Conservation (phyloP, 2,329 filamentous ascomycete species). For the Neofusicoccum parvum region DNA sequence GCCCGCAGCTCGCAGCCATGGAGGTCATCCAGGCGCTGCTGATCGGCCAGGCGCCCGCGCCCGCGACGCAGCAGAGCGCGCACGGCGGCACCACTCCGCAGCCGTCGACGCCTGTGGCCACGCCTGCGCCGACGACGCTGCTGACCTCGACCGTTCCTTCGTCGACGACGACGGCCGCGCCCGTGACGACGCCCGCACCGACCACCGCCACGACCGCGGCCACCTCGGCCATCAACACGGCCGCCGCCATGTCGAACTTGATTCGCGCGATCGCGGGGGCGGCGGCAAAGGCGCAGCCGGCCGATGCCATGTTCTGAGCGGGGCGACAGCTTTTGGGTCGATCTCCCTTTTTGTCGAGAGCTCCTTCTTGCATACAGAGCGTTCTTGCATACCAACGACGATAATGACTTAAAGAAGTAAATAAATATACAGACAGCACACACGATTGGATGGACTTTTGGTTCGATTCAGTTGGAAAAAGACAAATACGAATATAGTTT, state of each 20-base stretch:
- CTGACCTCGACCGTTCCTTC: neutral
- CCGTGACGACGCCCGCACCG: neutral
- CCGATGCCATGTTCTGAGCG: constrained; percentile 6
- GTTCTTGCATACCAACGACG: no score
- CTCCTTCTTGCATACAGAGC: neutral
- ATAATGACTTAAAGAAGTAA: no score
- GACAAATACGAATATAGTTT: neutral
- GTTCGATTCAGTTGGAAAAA: neutral
- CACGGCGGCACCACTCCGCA: neutral
- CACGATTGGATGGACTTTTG: neutral
- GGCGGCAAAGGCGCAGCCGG: neutral
- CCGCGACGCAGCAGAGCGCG: neutral
- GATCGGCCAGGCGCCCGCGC: neutral
- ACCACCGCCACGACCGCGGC: neutral
- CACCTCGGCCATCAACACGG: neutral
- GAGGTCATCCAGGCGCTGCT: constrained; percentile 53
- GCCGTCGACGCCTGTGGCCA: no score
- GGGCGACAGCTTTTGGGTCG: neutral
- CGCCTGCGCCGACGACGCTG: constrained; percentile 1
- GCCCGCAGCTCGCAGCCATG: constrained; percentile 62
- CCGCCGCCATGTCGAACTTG: neutral
- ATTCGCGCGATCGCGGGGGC: neutral
- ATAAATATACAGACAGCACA: no score
- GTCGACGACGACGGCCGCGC: neutral
- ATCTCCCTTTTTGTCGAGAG: neutral